Conservation (phyloP, 148 eudicot species). For the Rhododendron vialii region DNA sequence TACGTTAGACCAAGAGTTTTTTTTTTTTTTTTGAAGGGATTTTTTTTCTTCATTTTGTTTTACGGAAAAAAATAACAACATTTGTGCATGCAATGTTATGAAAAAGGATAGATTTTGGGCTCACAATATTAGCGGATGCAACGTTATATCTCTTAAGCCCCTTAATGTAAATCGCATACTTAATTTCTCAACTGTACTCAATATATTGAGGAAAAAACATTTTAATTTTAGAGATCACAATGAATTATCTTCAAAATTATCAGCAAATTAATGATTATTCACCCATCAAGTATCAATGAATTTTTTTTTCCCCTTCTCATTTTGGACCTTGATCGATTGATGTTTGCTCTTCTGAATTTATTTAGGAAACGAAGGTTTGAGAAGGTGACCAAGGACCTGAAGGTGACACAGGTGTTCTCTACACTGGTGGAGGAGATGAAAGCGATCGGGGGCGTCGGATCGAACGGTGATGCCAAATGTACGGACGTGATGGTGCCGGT, state of each 20-base stretch:
- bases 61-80: not conserved
- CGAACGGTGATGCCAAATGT: conserved; percentile 26
- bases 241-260: too few species aligned
- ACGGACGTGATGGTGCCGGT: conserved; percentile 85
- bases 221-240: too few species aligned
- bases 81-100: not conserved
- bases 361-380: conserved; percentile 78
- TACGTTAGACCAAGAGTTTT: not conserved
- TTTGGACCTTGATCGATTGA: not conserved
- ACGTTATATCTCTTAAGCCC: not conserved
- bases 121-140: not conserved
- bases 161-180: too few species aligned
- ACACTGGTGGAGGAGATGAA: conserved; percentile 82
- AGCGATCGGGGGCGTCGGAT: conserved; percentile 45
- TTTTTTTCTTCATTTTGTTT: not conserved
- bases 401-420: conserved; percentile 58
- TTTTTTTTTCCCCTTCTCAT: too few species aligned
- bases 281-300: not conserved
- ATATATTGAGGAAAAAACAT: too few species aligned
- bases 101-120: not conserved
- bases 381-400: conserved; percentile 52
- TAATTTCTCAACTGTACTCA: not conserved
- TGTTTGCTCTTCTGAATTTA: not conserved
- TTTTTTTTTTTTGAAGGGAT: too few species aligned
- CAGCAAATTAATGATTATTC: not conserved